Evolutionary conservation across 2,329 filamentous ascomycete species (phyloP).

Genomic region (Cladophialophora immunda): DNA sequence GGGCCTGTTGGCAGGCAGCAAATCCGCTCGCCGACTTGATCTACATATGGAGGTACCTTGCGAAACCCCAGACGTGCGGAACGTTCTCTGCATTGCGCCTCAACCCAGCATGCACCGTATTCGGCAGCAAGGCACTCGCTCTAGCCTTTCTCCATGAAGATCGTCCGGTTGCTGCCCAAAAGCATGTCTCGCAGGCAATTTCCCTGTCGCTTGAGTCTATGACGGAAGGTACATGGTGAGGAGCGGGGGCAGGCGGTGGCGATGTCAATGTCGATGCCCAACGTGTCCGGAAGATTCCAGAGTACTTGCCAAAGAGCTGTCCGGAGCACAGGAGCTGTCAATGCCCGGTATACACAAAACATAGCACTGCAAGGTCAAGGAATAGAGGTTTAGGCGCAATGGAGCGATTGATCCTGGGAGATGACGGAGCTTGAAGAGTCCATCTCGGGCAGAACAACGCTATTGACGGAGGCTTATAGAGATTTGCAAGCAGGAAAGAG

Average conservation of each 20-base stretch:
- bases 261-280: constrained; percentile 14
- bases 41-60: neutral
- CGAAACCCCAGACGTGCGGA: constrained; percentile 3
- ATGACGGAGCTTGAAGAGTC: neutral
- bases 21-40: neutral
- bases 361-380: neutral
- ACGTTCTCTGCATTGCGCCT: constrained; percentile 10
- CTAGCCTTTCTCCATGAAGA: neutral
- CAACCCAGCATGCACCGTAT: neutral
- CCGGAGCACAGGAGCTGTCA: neutral
- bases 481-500: neutral
- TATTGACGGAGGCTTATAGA: neutral
- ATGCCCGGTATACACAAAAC: neutral
- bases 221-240: constrained; percentile 5
- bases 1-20: neutral
- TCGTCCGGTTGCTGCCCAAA: constrained; percentile 16
- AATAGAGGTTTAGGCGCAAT: neutral
- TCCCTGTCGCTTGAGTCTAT: neutral
- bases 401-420: neutral
- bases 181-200: neutral
- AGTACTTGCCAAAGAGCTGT: neutral
- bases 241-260: neutral
- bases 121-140: neutral
- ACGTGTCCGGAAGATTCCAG: neutral
- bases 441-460: neutral